Evolutionary conservation across 768 basidiomycete genomes (phyloP), one percentile per base, ranked within the genome.

Genomic region (Albatrellus ellisii): DNA sequence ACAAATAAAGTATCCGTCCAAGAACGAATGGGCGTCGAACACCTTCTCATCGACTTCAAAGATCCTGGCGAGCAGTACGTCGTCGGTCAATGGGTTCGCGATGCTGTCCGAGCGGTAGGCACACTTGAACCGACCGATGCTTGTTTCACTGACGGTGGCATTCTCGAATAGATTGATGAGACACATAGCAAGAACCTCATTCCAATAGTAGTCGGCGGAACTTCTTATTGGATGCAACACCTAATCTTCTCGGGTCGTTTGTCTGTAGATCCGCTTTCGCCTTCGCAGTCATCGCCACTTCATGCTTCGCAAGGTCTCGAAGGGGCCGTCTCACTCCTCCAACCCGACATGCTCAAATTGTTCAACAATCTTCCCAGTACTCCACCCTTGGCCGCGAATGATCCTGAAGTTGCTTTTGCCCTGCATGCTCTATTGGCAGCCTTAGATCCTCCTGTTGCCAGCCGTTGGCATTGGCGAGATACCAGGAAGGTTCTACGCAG

Each of bases 211-310:
- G 91, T 94, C 35, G 95, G 95, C 2, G 95, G 95, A 4, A 98
- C 95, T 2, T 77, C 88, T 3, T 99, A 99, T 57, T 99, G 92
- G 82, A 85, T 94, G 20, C 94, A 99, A 53, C 88, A 99, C 56
- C 75, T 95, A 28, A 65, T 98, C 10, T 97, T 98, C 54, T 86
- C 91, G 0, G 76, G 80, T 53, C 73, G 83, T 18, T 65, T 91
- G 26, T 62, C 59, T 6, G 52, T 59, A 14, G 50, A 61, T 11
- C 41, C 54, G 24, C 36, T 45, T 22, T 36, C 15, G 35, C 33
- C 15, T n/a, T 17, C 35, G 10, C 24, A 12, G 48, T 18, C 54
- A 36, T 18, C 36, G 45, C 46, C 41, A 45, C n/a, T 14, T 38
- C 20, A 22, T 51, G 17, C 21, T 36, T 31, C 48, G 21, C 36